phyloP scores from a whole-genome alignment of 495 filamentous ascomycete genomes.

The Penicillium parvum region DNA sequence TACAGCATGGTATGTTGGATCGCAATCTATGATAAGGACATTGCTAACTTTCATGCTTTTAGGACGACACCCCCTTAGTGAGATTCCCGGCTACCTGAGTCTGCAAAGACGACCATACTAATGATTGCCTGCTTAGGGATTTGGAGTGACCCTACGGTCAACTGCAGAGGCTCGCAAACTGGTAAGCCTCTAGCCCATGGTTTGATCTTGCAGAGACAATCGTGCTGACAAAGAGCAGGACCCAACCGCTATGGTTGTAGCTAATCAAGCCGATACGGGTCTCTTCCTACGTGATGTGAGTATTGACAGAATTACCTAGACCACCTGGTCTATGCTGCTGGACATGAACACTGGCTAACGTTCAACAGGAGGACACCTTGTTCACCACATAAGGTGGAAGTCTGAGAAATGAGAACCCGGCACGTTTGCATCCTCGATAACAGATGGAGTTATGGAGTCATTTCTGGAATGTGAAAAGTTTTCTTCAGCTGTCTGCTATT shows the following conservation, averaged over 20 bases:
- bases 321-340: not conserved
- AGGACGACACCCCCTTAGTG: constrained; percentile 11
- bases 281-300: constrained; percentile 81
- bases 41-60: too few species aligned
- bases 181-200: too few species aligned
- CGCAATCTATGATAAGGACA: too few species aligned
- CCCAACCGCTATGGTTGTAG: constrained; percentile 80
- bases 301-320: not conserved
- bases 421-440: constrained; percentile 19
- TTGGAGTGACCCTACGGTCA: constrained; percentile 76
- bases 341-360: constrained; percentile 13
- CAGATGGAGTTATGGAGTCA: constrained; percentile 24
- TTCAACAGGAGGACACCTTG: constrained; percentile 42
- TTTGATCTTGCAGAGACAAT: too few species aligned
- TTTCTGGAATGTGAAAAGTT: constrained; percentile 14
- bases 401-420: constrained; percentile 5
- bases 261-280: constrained; percentile 68
- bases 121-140: too few species aligned
- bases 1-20: too few species aligned
- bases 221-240: constrained; percentile 72
- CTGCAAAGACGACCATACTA: not conserved
- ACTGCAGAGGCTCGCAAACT: constrained; percentile 83
- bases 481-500: not conserved
- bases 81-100: not conserved
- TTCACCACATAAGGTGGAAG: constrained; percentile 38